phyloP scores from a whole-genome alignment of 495 filamentous ascomycete species.

The Penicillium ochrochloron region DNA sequence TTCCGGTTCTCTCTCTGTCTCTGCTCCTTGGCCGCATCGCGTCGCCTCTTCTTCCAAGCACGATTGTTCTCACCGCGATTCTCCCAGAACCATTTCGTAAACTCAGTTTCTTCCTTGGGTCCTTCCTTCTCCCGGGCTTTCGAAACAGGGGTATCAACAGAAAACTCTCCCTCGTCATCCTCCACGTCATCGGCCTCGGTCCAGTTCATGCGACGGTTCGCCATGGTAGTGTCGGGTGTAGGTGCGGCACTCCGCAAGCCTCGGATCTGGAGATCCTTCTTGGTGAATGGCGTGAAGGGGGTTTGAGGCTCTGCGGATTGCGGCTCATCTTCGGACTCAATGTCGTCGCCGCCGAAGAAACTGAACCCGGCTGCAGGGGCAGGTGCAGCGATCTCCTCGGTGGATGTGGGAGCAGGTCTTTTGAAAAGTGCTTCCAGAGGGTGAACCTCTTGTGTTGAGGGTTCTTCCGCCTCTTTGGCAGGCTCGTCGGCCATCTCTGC shows the following conservation, averaged over 20 bases:
- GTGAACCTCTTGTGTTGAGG: conserved; percentile 63
- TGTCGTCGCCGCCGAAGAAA: conserved; percentile 64
- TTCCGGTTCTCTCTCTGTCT: conserved; percentile 82
- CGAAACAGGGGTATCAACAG: conserved; percentile 36
- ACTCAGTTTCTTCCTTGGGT: conserved; percentile 62
- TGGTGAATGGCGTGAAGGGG: conserved; percentile 81
- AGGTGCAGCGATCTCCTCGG: conserved; percentile 41
- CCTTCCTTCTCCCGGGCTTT: conserved; percentile 34
- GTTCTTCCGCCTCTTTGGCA: conserved; percentile 18
- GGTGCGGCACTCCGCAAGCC: conserved; percentile 83
- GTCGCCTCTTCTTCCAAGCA: conserved; percentile 85
- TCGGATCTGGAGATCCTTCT: conserved; percentile 73
- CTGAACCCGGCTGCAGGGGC: conserved; percentile 60
- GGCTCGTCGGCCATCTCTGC: conserved; percentile 18
- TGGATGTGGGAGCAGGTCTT: conserved; percentile 52
- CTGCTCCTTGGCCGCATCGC: conserved; percentile 82
- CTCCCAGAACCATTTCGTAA: conserved; percentile 92
- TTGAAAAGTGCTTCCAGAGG: conserved; percentile 92
- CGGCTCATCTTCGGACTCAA: conserved; percentile 51
- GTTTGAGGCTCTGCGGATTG: conserved; percentile 66
- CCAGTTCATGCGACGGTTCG: conserved; percentile 46
- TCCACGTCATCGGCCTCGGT: conserved; percentile 40
- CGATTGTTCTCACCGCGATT: conserved; percentile 86
- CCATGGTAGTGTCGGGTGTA: conserved; percentile 90
- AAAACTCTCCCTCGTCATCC: conserved; percentile 39